These are phyloP conservation scores for Backusella psychrophila DNA, from an alignment of 192 early-diverging fungal genomes.

Conservation along the genomic window DNA sequence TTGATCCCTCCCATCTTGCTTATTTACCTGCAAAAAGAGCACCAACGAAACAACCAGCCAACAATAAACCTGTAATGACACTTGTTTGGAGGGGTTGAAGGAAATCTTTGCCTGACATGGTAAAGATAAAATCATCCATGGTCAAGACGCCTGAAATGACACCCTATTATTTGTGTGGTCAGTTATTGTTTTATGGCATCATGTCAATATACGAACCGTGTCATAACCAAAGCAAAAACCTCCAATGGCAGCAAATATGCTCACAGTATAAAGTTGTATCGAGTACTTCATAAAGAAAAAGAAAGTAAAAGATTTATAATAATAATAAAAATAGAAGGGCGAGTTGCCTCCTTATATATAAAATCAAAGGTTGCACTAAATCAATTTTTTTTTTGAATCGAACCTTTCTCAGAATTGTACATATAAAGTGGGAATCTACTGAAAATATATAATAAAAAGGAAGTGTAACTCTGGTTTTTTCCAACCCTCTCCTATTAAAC, in stretches of 20 bases:
- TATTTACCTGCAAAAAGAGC: slow-evolving; percentile 57
- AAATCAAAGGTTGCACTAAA: background rate
- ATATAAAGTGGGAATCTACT: background rate
- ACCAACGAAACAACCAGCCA: slow-evolving; percentile 73
- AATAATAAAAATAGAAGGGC: background rate
- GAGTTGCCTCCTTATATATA: background rate
- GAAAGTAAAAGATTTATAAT: background rate
- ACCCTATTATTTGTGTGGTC: slow-evolving; percentile 25
- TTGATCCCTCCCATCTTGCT: background rate
- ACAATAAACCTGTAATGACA: slow-evolving; percentile 59
- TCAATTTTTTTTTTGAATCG: background rate
- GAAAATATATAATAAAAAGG: background rate
- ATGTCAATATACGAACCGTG: slow-evolving; percentile 16
- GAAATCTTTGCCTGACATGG: slow-evolving; percentile 15
- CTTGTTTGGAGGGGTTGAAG: slow-evolving; percentile 17
- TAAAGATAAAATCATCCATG: slow-evolving; percentile 47
- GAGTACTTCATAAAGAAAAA: background rate
- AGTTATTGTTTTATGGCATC: no score
- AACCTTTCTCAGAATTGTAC: background rate
- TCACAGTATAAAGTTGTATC: slow-evolving; percentile 23
- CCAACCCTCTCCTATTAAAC: background rate
- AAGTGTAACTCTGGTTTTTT: background rate
- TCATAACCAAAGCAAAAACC: slow-evolving; percentile 73
- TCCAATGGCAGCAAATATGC: slow-evolving; percentile 52
- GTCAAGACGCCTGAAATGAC: slow-evolving; percentile 64